Conservation (phyloP, 257 asterid genomes). For the Datura wrightii region DNA sequence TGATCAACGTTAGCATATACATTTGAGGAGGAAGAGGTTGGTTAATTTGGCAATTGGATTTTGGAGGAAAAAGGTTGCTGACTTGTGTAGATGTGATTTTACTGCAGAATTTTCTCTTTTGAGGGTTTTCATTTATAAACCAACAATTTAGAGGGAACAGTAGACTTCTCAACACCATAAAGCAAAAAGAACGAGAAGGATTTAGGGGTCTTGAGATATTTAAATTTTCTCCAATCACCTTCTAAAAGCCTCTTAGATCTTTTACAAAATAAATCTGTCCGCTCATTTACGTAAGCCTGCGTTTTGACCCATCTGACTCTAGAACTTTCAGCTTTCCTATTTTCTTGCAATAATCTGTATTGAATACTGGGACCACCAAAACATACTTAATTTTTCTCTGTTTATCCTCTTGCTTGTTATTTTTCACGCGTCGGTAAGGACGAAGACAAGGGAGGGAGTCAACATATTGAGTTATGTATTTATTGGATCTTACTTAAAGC, state of each 20-base stretch:
- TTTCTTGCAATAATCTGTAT: not conserved
- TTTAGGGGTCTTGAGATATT: not conserved
- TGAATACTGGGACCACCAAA: not conserved
- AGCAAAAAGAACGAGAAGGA: not conserved
- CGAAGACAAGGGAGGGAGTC: not conserved
- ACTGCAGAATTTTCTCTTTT: not conserved
- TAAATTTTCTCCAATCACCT: not conserved
- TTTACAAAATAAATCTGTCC: not conserved
- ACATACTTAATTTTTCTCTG: not conserved
- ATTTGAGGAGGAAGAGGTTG: not conserved
- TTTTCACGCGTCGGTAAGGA: not conserved
- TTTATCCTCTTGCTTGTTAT: conserved; percentile 1
- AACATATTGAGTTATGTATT: not conserved
- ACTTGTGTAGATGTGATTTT: not conserved
- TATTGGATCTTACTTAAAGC: not conserved
- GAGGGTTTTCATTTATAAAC: not conserved
- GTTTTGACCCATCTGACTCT: not conserved
- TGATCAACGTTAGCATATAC: not conserved
- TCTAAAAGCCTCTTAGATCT: not conserved
- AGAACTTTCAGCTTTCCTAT: not conserved
- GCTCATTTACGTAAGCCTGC: not conserved
- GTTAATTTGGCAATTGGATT: not conserved
- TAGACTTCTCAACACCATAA: not conserved
- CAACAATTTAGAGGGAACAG: not conserved
- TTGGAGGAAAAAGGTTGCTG: not conserved